These are phyloP conservation scores for Penicillium sp. DNA, from an alignment of 2,329 filamentous ascomycete species.

Conservation along the genomic window DNA sequence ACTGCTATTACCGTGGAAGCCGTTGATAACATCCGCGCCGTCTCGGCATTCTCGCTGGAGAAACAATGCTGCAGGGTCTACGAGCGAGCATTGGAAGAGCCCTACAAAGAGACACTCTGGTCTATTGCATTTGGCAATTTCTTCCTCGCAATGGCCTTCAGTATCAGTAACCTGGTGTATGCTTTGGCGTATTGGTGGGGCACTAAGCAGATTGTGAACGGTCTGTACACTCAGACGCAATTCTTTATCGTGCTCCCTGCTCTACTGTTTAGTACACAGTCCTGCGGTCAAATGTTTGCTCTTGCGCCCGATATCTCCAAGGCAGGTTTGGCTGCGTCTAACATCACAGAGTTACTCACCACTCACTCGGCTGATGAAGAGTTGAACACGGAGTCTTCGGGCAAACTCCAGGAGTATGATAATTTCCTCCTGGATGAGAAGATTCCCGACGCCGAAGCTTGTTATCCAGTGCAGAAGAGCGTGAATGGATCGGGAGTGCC, in stretches of 20 bases:
- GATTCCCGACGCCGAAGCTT: constrained; percentile 29
- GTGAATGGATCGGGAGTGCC: constrained; percentile 9
- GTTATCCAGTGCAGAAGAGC: constrained; percentile 4
- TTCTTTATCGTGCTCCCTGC: constrained; percentile 74
- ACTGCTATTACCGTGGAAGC: constrained; percentile 55
- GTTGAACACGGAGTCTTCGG: constrained; percentile 14
- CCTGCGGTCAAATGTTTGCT: constrained; percentile 73
- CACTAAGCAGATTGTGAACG: constrained; percentile 65
- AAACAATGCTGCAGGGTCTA: constrained; percentile 50
- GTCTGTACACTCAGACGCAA: constrained; percentile 63
- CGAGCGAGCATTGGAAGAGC: constrained; percentile 45
- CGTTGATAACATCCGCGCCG: constrained; percentile 52
- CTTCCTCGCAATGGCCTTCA: constrained; percentile 46
- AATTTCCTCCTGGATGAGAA: constrained; percentile 25
- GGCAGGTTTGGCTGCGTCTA: constrained; percentile 60
- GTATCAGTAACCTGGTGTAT: constrained; percentile 65
- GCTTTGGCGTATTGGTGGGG: constrained; percentile 81
- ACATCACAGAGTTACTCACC: constrained; percentile 52
- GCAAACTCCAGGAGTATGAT: constrained; percentile 9
- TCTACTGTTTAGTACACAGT: constrained; percentile 70
- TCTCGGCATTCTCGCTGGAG: constrained; percentile 55
- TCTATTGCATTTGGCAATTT: constrained; percentile 48
- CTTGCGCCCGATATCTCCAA: constrained; percentile 72
- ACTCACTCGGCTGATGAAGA: constrained; percentile 31
- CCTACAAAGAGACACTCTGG: constrained; percentile 50